These are phyloP conservation scores for Meira nashicola DNA, from an alignment of 1,284 basidiomycete species.

Conservation along the genomic window DNA sequence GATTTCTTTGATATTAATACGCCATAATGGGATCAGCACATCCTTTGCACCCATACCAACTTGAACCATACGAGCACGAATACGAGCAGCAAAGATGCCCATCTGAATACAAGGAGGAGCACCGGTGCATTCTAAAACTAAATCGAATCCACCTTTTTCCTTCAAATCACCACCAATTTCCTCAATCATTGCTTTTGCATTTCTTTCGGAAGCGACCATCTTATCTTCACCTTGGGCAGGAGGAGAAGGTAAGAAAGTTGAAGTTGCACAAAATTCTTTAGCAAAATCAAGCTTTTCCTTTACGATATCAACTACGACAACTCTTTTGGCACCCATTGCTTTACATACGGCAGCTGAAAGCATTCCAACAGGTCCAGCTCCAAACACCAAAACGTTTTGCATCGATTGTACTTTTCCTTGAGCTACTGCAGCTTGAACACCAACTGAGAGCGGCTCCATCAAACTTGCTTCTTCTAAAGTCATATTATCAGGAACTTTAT, in stretches of 20 bases:
- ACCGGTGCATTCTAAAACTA: constrained; percentile 63
- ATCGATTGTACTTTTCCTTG: constrained; percentile 64
- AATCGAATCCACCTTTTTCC: constrained; percentile 58
- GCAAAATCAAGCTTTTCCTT: constrained; percentile 79
- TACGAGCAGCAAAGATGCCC: constrained; percentile 34
- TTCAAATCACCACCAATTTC: constrained; percentile 56
- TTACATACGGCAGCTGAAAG: constrained; percentile 88
- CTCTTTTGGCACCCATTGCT: constrained; percentile 57
- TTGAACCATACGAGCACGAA: constrained; percentile 42
- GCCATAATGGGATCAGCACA: constrained; percentile 52
- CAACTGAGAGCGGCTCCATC: constrained; percentile 93
- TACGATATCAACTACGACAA: constrained; percentile 64
- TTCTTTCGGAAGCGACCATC: constrained; percentile 56
- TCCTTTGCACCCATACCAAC: constrained; percentile 58
- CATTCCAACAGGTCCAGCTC: constrained; percentile 82
- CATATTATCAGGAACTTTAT: constrained; percentile 54
- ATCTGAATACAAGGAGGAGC: constrained; percentile 50
- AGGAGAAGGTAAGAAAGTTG: constrained; percentile 64
- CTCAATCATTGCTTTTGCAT: constrained; percentile 56
- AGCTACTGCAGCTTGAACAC: constrained; percentile 76
- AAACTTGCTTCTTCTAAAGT: constrained; percentile 56
- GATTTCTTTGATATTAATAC: constrained; percentile 62
- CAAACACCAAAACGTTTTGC: constrained; percentile 63
- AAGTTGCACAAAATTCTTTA: constrained; percentile 78
- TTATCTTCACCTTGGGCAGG: constrained; percentile 38